These are phyloP conservation scores for Candolleomyces eurysporus DNA, from an alignment of 768 basidiomycete genomes.

Conservation along the genomic window DNA sequence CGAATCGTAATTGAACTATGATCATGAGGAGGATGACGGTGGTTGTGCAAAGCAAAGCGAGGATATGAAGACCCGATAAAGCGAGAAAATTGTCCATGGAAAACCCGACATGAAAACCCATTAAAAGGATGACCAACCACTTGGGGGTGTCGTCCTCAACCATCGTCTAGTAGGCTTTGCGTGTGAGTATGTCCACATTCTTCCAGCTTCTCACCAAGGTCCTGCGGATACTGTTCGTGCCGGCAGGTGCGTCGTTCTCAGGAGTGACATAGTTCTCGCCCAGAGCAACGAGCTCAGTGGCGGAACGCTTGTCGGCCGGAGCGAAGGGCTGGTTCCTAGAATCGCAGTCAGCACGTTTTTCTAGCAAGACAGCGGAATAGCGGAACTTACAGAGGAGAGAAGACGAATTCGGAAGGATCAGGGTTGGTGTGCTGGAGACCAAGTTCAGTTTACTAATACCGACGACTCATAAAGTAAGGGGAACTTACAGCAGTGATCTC, in stretches of 20 bases:
- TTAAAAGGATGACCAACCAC: background rate
- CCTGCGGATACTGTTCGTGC: slow-evolving; percentile 35
- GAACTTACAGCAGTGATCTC: slow-evolving; percentile 66
- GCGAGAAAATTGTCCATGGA: background rate
- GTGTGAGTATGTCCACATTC: slow-evolving; percentile 36
- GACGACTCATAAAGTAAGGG: background rate
- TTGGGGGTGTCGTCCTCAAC: no score
- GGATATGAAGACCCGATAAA: background rate
- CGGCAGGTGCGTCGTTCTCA: slow-evolving; percentile 25
- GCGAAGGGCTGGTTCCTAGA: slow-evolving; percentile 65
- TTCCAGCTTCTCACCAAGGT: slow-evolving; percentile 43
- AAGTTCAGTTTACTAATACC: background rate
- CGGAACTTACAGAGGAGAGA: slow-evolving; percentile 37
- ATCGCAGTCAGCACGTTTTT: background rate
- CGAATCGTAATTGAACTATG: background rate
- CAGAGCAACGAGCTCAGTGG: slow-evolving; percentile 46
- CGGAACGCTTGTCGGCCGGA: slow-evolving; percentile 58
- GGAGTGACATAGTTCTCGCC: slow-evolving; percentile 33
- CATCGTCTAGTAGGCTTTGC: slow-evolving; percentile 15
- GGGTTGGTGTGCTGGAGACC: slow-evolving; percentile 50
- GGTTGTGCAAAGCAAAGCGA: background rate
- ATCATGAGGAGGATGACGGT: background rate
- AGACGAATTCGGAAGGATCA: slow-evolving; percentile 51
- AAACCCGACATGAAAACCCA: background rate
- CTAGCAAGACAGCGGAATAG: background rate